Evolutionary conservation across 257 asterid species (phyloP), one percentile per base, ranked within the genome.

Genomic region (Solanum sitiens): DNA sequence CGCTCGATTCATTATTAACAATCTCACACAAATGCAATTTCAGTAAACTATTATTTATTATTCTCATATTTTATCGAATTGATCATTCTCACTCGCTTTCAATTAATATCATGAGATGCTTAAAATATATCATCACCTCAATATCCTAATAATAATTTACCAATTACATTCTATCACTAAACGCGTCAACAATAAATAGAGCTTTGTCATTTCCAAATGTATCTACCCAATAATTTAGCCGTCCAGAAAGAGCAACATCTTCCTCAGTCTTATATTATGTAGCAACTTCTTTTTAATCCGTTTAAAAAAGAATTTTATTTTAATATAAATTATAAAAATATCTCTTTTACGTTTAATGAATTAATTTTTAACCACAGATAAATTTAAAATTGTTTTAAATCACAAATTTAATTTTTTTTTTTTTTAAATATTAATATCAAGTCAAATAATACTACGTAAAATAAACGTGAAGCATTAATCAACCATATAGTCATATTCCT

Each of bases 381-480:
- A 16, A 53, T 18, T 0, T 1, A 0, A 53, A 0, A 53, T 53
- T 53, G 0, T 50, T 50, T 50, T 50, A 50, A 7, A 50, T 0
- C 21, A 50, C 0, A 2, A 50, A 0, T 53, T 0, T 2, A 33
- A 4, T 32, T 32, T 14, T 0, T 2, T 16, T 0, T 53, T 16
- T 2, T 16, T 0, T 53, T 16, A 53, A 53, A 53, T 0, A 53
- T 18, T 0, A 3, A 53, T 53, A 1, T 18, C 10, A 53, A 53
- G 10, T 53, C n/a, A 53, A 16, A 16, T 2, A 0, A 0, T 53
- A 0, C 8, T 1, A 53, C 4, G 4, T 18, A 18, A 53, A 53
- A 18, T 53, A 2, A 3, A 2, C 0, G 0, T 50, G 21, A 20
- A 18, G 11, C 21, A 18, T 56, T 56, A 56, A 42, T 42, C 84